Conservation (phyloP, 2,329 filamentous ascomycete species). For the Mariannaea sp. region DNA sequence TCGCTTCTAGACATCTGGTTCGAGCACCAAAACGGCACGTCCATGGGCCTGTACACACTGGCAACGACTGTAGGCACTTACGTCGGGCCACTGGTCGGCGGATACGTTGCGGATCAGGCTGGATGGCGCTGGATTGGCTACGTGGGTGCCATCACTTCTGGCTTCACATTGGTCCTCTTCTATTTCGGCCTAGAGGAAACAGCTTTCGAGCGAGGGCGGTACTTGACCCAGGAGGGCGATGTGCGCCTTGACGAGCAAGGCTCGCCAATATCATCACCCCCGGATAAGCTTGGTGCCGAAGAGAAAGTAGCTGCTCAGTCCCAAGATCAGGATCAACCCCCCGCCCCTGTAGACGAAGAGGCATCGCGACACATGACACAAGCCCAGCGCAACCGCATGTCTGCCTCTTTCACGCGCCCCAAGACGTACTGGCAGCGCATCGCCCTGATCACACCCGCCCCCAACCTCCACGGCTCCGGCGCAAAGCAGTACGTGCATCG, state of each 20-base stretch:
- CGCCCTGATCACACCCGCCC: constrained; percentile 58
- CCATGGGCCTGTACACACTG: constrained; percentile 59
- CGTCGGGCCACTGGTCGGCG: constrained; percentile 57
- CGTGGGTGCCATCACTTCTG: constrained; percentile 55
- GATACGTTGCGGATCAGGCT: constrained; percentile 53
- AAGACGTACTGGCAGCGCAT: constrained; percentile 62
- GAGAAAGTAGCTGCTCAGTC: constrained; percentile 18
- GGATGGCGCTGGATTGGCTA: constrained; percentile 62
- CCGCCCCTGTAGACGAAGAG: constrained; percentile 20
- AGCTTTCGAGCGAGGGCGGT: constrained; percentile 50
- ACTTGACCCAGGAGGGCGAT: constrained; percentile 35
- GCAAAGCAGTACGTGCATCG: constrained; percentile 58
- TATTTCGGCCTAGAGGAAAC: constrained; percentile 60
- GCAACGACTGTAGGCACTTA: constrained; percentile 62
- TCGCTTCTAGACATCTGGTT: constrained; percentile 63
- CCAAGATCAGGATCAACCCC: too few species aligned
- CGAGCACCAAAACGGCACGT: constrained; percentile 59
- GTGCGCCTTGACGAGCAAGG: background rate
- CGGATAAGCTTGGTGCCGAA: background rate
- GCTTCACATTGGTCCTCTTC: constrained; percentile 51
- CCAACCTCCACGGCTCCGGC: constrained; percentile 57
- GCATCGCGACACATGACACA: constrained; percentile 22
- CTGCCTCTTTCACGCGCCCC: constrained; percentile 36
- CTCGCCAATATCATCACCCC: background rate
- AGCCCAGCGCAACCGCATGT: constrained; percentile 30